Percentiles rank a stretch among this genome's conserved stretches.
These are phyloP conservation scores for Cordyceps farinosa DNA, from an alignment of 2,329 filamentous ascomycete genomes.

Conservation along the genomic window DNA sequence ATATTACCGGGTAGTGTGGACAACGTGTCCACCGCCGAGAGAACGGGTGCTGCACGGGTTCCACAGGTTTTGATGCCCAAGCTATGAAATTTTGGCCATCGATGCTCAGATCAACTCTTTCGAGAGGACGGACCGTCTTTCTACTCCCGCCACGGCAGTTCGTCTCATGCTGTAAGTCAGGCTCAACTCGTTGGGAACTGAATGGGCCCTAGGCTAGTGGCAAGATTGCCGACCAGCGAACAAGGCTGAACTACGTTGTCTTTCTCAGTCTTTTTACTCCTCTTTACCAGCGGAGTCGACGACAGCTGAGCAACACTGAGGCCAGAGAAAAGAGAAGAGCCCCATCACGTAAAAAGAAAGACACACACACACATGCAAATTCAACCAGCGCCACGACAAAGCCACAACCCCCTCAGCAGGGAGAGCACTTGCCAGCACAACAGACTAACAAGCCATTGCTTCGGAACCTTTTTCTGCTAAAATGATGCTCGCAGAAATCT, in stretches of 20 bases:
- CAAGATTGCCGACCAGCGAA: background rate
- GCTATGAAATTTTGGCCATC: background rate
- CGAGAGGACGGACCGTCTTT: no score
- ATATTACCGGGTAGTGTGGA: slow-evolving; percentile 3
- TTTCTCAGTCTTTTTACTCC: background rate
- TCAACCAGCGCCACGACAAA: background rate
- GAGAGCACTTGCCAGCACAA: background rate
- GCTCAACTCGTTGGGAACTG: background rate
- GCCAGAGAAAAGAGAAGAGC: background rate
- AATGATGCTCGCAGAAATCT: background rate
- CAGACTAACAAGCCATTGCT: background rate
- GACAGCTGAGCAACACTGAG: background rate
- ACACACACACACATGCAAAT: no score
- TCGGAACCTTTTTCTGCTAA: background rate
- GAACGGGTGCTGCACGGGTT: background rate
- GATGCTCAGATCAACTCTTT: background rate
- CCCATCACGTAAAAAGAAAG: background rate
- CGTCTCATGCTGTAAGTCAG: background rate
- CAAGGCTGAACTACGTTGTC: background rate
- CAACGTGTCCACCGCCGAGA: background rate
- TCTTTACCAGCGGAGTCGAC: background rate
- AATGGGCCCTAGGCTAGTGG: background rate
- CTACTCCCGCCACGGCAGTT: background rate
- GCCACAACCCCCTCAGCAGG: background rate
- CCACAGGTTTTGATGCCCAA: background rate